phyloP scores from a whole-genome alignment of 208 protist species.

The Acanthamoeba divionensis region DNA sequence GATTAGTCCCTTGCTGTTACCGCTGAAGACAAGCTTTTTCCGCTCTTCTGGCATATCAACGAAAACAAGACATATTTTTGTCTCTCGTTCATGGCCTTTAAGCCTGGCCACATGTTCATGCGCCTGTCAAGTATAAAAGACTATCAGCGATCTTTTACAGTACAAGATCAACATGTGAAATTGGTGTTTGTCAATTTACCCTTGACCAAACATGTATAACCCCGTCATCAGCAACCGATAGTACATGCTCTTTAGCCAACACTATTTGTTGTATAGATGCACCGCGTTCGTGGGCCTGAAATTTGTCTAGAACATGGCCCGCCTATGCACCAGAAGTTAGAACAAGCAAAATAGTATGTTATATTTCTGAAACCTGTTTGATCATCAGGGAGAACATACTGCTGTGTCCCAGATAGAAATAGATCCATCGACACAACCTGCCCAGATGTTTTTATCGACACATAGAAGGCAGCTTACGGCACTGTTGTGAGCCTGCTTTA shows the following conservation, averaged over 20 bases:
- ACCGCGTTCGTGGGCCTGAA: not conserved
- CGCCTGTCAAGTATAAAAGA: not conserved
- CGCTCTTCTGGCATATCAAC: not conserved
- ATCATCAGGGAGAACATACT: not conserved
- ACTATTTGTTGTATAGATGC: not conserved
- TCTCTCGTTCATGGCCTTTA: not conserved
- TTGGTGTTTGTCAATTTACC: not conserved
- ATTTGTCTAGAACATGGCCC: not conserved
- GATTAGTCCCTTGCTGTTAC: not conserved
- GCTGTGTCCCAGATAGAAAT: constrained; percentile 29
- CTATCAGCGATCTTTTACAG: not conserved
- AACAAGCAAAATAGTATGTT: not conserved
- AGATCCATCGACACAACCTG: not conserved
- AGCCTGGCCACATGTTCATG: not conserved
- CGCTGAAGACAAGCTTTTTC: not conserved
- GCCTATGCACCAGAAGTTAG: not conserved
- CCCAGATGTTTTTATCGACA: not conserved
- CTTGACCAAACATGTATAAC: constrained; percentile 6
- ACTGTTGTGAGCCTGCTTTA: not conserved
- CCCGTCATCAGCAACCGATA: not conserved
- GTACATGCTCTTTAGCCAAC: not conserved
- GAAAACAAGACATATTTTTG: not conserved
- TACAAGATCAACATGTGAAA: not conserved
- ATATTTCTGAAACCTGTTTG: not conserved
- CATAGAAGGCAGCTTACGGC: not conserved